Conservation (phyloP, 1,284 basidiomycete genomes). For the Pseudomicrostroma phylloplanum region DNA sequence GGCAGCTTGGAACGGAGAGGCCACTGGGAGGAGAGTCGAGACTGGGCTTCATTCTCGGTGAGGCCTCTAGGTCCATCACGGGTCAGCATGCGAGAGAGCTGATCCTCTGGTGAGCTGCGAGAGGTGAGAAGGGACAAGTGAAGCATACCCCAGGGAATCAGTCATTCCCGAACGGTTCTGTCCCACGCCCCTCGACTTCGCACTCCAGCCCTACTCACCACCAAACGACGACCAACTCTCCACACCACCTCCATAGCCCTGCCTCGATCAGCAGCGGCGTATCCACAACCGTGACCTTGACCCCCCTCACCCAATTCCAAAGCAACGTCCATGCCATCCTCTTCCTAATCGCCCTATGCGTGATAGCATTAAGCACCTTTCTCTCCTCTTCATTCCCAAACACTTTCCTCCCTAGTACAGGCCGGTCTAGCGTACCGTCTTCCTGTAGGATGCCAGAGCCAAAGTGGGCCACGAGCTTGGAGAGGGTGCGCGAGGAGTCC, state of each 20-base stretch:
- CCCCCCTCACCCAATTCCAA: slow-evolving; percentile 68
- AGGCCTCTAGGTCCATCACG: slow-evolving; percentile 51
- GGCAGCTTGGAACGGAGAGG: slow-evolving; percentile 70
- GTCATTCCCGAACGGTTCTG: too few species aligned
- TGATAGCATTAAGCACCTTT: slow-evolving; percentile 70
- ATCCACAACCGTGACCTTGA: slow-evolving; percentile 76
- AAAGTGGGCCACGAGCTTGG: slow-evolving; percentile 65
- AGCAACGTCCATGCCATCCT: slow-evolving; percentile 69
- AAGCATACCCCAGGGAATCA: background rate
- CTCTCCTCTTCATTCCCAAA: slow-evolving; percentile 60
- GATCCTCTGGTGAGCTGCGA: slow-evolving; percentile 28
- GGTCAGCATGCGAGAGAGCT: slow-evolving; percentile 41
- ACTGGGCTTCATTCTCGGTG: slow-evolving; percentile 57
- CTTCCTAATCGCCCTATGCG: slow-evolving; percentile 78
- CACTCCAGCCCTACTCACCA: slow-evolving; percentile 58
- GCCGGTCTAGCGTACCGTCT: slow-evolving; percentile 73
- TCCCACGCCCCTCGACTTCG: background rate
- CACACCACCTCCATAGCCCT: slow-evolving; percentile 77
- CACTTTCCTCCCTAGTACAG: slow-evolving; percentile 74
- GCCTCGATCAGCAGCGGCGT: slow-evolving; percentile 91
- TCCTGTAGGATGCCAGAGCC: slow-evolving; percentile 63
- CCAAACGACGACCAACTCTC: slow-evolving; percentile 77
- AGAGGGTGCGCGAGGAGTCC: slow-evolving; percentile 61
- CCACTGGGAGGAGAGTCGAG: slow-evolving; percentile 74
- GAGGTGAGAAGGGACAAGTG: background rate